These are phyloP conservation scores for Adiantum capillusveneris DNA, from an alignment of 75 land plant genomes.

Conservation along the genomic window DNA sequence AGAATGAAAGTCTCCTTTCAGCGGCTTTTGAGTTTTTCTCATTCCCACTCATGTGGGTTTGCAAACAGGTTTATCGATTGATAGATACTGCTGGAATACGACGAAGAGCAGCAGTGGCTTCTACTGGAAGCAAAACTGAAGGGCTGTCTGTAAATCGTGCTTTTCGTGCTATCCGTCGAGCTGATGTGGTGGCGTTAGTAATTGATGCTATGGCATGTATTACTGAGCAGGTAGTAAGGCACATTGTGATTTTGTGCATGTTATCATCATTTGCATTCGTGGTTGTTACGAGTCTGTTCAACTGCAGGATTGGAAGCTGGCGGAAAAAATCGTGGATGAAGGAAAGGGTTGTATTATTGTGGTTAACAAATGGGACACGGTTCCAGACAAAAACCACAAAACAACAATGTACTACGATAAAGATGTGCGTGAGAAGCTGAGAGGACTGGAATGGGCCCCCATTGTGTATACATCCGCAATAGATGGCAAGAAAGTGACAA, in stretches of 20 bases:
- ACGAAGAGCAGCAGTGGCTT: constrained; percentile 64
- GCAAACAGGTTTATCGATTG: constrained; percentile 60
- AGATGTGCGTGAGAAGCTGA: constrained; percentile 84
- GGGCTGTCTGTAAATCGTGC: constrained; percentile 93
- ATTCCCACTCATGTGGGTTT: neutral
- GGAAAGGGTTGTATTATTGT: constrained; percentile 96
- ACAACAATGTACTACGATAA: constrained; percentile 67
- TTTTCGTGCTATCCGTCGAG: constrained; percentile 84
- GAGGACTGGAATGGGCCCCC: constrained; percentile 87
- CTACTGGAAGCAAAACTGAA: constrained; percentile 82
- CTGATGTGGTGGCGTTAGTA: constrained; percentile 96
- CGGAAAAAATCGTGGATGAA: constrained; percentile 81
- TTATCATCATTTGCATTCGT: neutral
- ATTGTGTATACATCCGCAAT: constrained; percentile 90
- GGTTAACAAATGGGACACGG: constrained; percentile 97
- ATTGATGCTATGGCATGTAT: constrained; percentile 94
- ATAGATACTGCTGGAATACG: constrained; percentile 97
- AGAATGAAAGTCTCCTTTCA: too few species aligned
- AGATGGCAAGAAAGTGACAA: constrained; percentile 68
- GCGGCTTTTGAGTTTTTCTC: too few species aligned
- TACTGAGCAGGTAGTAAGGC: constrained; percentile 69
- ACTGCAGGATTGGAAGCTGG: constrained; percentile 85
- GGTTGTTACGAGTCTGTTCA: too few species aligned
- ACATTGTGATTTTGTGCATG: neutral
- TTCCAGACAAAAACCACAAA: constrained; percentile 77